Conservation (phyloP, 129 eudicot species). For the Deinandra increscens region DNA sequence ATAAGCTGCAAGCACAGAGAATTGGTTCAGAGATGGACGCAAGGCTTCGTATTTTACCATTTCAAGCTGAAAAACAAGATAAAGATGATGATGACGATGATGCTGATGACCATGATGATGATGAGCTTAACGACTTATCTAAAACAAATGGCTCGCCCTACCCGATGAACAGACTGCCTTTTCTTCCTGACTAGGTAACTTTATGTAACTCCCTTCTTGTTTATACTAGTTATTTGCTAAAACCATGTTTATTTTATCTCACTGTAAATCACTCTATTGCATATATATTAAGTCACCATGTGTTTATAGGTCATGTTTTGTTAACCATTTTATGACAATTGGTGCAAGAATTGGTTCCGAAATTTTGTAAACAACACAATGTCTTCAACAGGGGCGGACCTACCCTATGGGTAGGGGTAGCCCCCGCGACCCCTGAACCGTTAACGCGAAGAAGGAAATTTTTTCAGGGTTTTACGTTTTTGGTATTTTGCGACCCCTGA, state of each 20-base stretch:
- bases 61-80: slow-evolving; percentile 29
- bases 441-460: no score
- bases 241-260: not conserved
- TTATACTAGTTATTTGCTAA: slow-evolving; percentile 10
- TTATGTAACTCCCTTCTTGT: slow-evolving; percentile 16
- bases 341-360: no score
- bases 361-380: no score
- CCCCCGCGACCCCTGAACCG: no score
- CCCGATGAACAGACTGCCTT: slow-evolving; percentile 56
- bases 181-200: slow-evolving; percentile 62
- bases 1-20: slow-evolving; percentile 64
- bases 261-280: slow-evolving; percentile 22
- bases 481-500: no score
- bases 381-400: no score
- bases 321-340: not conserved
- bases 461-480: no score
- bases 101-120: slow-evolving; percentile 25
- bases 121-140: slow-evolving; percentile 29
- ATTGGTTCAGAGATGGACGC: slow-evolving; percentile 49
- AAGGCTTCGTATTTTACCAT: slow-evolving; percentile 66
- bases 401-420: no score
- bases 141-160: slow-evolving; percentile 61
- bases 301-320: not conserved
- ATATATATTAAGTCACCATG: slow-evolving; percentile 9
- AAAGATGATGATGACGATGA: slow-evolving; percentile 22